A percentile compares a stretch with the other conserved stretches of the same genome.
Evolutionary conservation across 2,329 filamentous ascomycete genomes (phyloP).

Genomic region (Exophiala sp.): DNA sequence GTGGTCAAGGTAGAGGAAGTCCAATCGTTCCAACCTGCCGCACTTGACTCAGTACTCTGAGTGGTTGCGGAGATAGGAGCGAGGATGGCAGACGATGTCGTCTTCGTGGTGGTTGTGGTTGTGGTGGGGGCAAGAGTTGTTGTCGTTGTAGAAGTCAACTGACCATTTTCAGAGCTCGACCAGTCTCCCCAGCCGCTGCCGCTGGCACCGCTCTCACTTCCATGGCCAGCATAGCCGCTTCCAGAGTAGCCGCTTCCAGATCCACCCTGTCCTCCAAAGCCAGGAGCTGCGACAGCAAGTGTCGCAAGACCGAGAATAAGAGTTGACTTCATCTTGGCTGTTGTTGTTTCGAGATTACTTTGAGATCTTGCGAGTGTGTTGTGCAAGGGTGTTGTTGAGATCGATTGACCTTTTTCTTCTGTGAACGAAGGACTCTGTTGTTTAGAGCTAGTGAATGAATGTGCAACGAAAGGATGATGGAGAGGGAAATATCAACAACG

Average conservation of each 20-base stretch:
- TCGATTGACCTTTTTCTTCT: slow-evolving; percentile 5
- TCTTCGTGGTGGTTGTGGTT: neutral
- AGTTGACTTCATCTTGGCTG: slow-evolving; percentile 24
- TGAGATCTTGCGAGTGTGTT: neutral
- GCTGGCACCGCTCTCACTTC: slow-evolving; percentile 8
- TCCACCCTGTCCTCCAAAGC: slow-evolving; percentile 9
- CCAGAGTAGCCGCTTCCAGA: slow-evolving; percentile 18
- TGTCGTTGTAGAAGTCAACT: slow-evolving; percentile 10
- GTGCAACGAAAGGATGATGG: slow-evolving; percentile 13
- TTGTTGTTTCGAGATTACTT: slow-evolving; percentile 7
- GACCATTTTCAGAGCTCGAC: slow-evolving; percentile 9
- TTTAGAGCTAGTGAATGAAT: slow-evolving; percentile 18
- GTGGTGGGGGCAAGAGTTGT: slow-evolving; percentile 1
- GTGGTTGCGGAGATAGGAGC: slow-evolving; percentile 1
- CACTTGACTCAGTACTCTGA: no score
- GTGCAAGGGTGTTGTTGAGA: neutral
- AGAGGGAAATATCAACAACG: slow-evolving; percentile 8
- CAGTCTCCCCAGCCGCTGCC: slow-evolving; percentile 19
- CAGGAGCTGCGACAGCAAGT: slow-evolving; percentile 24
- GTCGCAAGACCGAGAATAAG: slow-evolving; percentile 23
- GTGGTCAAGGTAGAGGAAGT: neutral
- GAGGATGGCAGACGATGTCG: slow-evolving; percentile 9
- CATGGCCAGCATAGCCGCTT: slow-evolving; percentile 15
- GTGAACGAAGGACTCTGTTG: slow-evolving; percentile 20
- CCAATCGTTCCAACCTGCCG: slow-evolving; percentile 8